phyloP scores from a whole-genome alignment of 768 basidiomycete species.

The Macrolepiota fuliginosa region DNA sequence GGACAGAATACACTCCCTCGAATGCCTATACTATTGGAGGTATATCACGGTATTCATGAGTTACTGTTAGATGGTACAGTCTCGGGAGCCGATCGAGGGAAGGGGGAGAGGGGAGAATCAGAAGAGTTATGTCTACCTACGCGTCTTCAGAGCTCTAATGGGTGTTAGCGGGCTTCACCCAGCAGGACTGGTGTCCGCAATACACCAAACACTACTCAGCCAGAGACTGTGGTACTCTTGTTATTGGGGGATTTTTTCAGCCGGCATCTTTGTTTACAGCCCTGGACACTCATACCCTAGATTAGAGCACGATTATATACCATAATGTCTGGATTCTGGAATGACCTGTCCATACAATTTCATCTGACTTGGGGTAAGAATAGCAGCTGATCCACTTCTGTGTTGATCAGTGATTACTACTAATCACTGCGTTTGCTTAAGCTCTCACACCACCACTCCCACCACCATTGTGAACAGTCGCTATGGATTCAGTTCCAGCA shows the following conservation, averaged over 20 bases:
- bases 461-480: constrained; percentile 2
- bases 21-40: constrained; percentile 54
- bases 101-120: background rate
- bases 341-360: too few species aligned
- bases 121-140: background rate
- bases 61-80: constrained; percentile 21
- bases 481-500: constrained; percentile 5
- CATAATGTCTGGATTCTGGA: too few species aligned
- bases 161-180: too few species aligned
- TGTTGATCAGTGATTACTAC: background rate
- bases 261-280: too few species aligned
- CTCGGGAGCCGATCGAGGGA: background rate
- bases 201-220: too few species aligned
- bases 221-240: too few species aligned
- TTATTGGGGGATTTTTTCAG: too few species aligned
- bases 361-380: too few species aligned
- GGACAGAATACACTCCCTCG: constrained; percentile 62
- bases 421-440: background rate
- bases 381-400: too few species aligned
- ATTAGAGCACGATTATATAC: too few species aligned
- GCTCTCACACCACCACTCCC: background rate
- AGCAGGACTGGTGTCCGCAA: too few species aligned
- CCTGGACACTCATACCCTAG: too few species aligned
- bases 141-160: background rate
- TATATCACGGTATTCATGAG: constrained; percentile 62